Base-by-base conservation (phyloP, 139 green algal species). In the Ostreobium quekettii region DNA sequence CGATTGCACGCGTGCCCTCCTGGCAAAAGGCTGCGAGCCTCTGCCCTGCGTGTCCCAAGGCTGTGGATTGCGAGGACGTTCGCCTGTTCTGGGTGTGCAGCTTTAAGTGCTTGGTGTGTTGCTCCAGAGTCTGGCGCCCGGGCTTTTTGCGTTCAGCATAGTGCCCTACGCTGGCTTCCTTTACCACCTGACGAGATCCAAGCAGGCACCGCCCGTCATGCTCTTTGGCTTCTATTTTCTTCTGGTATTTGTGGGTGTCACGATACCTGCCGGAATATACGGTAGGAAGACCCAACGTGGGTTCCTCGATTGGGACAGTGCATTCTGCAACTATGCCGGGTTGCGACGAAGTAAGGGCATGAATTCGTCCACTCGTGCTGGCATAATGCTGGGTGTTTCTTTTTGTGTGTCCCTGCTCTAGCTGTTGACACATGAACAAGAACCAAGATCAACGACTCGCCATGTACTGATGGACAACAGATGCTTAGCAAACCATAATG, bases 161-260 rank as follows among this genome's bases (percentile, higher is more conserved):
- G 80, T 97, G 3, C 93, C 92, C 4, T 99, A 97, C 75, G 74
- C 91, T 3, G 86, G 61, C n/a, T 98, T 99, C 74, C 76, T 99
- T 0, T 98, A 89, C 75, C 85, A 79, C 70, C 71, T 97, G 0
- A 87, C 76, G 0, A 76, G 75, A 2, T 87, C 81, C 0, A 85
- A 82, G 38, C 76, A 88, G 66, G 64, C 72, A 26, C 85, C 86
- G 4, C 69, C 53, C 1, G 60, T 91, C 1, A 81, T 75, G 1
- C 62, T 93, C 0, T 89, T 93, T 28, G 95, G 94, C 4, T 99
- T 97, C 66, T 95, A 93, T 75, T 98, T 99, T 81, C 80, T 99
- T 6, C 81, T 99, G 4, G 89, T 85, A 0, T 99, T 99, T 72
- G 95, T 99, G 0, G 86, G 83, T 35, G 91, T 79, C 0, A 95